phyloP scores from a whole-genome alignment of 257 asterid genomes.

The Solanum ahanhuiri region DNA sequence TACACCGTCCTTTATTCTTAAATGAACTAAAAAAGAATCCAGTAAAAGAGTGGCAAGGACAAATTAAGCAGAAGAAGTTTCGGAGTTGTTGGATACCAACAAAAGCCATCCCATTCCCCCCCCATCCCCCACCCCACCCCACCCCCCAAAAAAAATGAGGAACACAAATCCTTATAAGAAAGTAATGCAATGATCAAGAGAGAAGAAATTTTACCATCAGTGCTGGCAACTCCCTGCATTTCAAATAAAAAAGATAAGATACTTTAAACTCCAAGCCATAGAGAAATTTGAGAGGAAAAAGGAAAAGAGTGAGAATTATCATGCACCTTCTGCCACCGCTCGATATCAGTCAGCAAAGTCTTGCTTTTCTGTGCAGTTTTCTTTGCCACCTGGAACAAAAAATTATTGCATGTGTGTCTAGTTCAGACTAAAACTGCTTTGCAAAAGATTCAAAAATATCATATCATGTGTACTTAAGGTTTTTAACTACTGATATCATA shows the following conservation, averaged over 20 bases:
- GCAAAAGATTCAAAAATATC: background rate
- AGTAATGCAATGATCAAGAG: background rate
- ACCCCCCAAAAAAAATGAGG: background rate
- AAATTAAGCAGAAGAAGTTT: background rate
- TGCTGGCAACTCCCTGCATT: slow-evolving; percentile 92
- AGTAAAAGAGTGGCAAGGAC: background rate
- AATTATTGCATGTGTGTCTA: background rate
- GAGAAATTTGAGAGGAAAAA: slow-evolving; percentile 1
- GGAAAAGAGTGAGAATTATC: background rate
- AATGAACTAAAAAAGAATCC: background rate
- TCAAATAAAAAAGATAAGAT: slow-evolving; percentile 14
- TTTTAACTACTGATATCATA: background rate
- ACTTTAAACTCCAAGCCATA: background rate
- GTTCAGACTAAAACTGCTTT: background rate
- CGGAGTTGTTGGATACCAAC: background rate
- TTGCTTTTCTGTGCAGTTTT: slow-evolving; percentile 90
- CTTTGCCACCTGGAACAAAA: slow-evolving; percentile 68
- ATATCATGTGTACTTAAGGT: background rate
- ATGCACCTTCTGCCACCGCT: slow-evolving; percentile 88
- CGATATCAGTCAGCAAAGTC: slow-evolving; percentile 75
- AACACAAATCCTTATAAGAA: background rate
- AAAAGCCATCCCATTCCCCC: background rate
- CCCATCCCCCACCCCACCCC: background rate
- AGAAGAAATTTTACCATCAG: slow-evolving; percentile 54
- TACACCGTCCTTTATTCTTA: background rate